Evolutionary conservation across 768 basidiomycete species (phyloP), one percentile per base, ranked within the genome.

Genomic region (Boletus subcaerulescens): DNA sequence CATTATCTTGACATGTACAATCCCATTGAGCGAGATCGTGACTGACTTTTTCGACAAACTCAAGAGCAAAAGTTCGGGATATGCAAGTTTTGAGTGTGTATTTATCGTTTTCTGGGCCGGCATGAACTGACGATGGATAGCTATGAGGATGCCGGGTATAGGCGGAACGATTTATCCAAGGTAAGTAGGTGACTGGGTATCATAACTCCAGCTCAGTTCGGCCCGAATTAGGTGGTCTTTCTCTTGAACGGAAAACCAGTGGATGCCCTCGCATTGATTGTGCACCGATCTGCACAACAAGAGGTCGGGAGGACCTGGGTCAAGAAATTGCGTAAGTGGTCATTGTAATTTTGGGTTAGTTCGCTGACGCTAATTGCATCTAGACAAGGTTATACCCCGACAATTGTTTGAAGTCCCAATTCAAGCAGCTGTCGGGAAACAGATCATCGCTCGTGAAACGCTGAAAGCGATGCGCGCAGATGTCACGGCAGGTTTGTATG

Each of bases 401-500:
- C 95, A 98, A 68, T 71, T 93, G 46, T 98, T 95, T 65, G 95
- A 98, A 71, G 86, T 98, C 12, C 89, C 95, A 3, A 97, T 99
- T 49, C 97, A 98, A 67, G 97, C 97, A 35, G 87, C 86, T 1
- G 79, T 97, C 17, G 95, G 95, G 14, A 84, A 81, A 60, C 91
- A 86, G 57, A 80, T 98, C 52, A 83, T 98, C 45, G 92, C 96
- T 4, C 82, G 96, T 29, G 93, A 96, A 69, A 95, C 87, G 15
- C 71, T 96, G 42, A 89, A 86, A 44, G 92, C 93, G 3, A 71
- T 91, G 63, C 84, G 91, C 32, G 90, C 91, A 24, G 91, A 99
- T 60, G 96, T 98, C 17, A 97, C 94, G 0, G 94, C 93, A 17
- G 93, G 93, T 3, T 73, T 97, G 44, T 96, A 97, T 62, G 94